Evolutionary conservation across 371 early-diverging fungal genomes (phyloP).

Genomic region (Chytridiales sp.): DNA sequence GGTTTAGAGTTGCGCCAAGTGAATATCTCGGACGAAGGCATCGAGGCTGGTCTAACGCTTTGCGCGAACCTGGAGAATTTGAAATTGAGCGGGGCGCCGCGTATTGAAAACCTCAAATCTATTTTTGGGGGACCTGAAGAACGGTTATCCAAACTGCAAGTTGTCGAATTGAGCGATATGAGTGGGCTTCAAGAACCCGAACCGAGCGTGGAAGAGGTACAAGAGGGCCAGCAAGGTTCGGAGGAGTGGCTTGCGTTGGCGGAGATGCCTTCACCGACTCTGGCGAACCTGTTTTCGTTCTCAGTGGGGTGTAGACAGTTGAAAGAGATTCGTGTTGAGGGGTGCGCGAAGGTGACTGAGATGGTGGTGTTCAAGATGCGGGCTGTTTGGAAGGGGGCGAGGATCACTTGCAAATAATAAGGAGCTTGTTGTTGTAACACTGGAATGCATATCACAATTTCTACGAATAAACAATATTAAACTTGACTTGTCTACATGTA

Average conservation of each 20-base stretch:
- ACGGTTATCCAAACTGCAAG: constrained; percentile 3
- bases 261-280: too few species aligned
- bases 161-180: constrained; percentile 13
- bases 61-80: constrained; percentile 11
- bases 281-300: too few species aligned
- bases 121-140: constrained; percentile 13
- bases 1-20: constrained; percentile 16
- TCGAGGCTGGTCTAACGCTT: constrained; percentile 2
- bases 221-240: neutral
- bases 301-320: neutral
- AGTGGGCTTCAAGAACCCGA: neutral
- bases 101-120: constrained; percentile 2
- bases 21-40: constrained; percentile 9
- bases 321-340: neutral
- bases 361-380: neutral
- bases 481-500: neutral
- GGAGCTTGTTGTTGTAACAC: too few species aligned
- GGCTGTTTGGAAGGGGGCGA: neutral
- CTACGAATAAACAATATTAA: neutral
- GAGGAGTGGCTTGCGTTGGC: too few species aligned
- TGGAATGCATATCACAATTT: neutral
- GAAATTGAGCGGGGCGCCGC: constrained; percentile 5
- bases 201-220: neutral
- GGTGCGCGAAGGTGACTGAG: neutral
- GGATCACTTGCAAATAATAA: too few species aligned